phyloP scores from a whole-genome alignment of 805 yeast genomes.

The Nakazawaea sp. region DNA sequence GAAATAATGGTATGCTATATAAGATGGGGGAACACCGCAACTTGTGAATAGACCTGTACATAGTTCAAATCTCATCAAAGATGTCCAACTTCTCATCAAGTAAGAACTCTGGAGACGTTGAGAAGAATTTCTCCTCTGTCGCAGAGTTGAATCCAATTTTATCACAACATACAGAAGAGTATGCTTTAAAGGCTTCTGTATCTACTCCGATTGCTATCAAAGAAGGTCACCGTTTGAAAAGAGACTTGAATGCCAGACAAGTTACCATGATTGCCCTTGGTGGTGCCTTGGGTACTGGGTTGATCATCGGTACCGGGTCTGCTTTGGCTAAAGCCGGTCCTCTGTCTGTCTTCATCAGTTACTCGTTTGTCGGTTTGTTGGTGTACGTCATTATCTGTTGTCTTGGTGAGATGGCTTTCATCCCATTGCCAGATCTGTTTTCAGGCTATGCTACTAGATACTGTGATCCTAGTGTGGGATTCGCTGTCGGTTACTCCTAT shows the following conservation, averaged over 20 bases:
- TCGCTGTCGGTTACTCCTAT: constrained; percentile 50
- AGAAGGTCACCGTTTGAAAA: constrained; percentile 39
- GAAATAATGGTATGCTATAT: too few species aligned
- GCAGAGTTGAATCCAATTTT: constrained; percentile 6
- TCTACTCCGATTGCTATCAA: constrained; percentile 34
- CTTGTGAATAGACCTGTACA: too few species aligned
- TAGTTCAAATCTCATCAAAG: too few species aligned
- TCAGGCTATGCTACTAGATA: constrained; percentile 48
- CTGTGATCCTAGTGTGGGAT: constrained; percentile 47
- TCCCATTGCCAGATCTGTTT: constrained; percentile 50
- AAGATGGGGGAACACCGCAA: too few species aligned
- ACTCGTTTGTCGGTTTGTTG: constrained; percentile 61
- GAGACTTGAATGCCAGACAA: constrained; percentile 41
- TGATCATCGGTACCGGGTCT: constrained; percentile 70
- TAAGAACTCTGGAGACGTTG: neutral
- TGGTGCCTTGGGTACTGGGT: constrained; percentile 79
- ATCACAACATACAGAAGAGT: constrained; percentile 34
- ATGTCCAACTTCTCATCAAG: neutral
- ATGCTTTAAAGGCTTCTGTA: constrained; percentile 36
- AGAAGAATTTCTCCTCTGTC: neutral
- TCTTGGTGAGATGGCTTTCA: constrained; percentile 49
- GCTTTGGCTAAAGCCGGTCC: constrained; percentile 68
- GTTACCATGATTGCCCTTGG: constrained; percentile 67
- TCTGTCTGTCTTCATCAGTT: constrained; percentile 54
- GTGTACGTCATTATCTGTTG: constrained; percentile 61